phyloP scores from a whole-genome alignment of 805 yeast species.

The Zygosaccharomyces gambellarensis region DNA sequence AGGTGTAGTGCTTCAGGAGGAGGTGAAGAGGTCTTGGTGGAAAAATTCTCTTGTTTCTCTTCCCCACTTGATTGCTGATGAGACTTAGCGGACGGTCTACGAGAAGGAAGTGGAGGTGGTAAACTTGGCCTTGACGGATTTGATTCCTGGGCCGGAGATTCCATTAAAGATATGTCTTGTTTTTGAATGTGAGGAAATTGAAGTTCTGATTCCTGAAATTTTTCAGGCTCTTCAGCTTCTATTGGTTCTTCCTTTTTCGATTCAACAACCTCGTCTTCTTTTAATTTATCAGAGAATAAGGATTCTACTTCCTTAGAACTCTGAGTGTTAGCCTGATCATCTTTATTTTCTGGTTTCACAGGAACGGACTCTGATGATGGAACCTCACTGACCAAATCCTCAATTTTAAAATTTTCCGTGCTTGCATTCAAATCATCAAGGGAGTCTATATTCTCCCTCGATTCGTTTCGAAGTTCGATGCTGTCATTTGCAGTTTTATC shows the following conservation, averaged over 20 bases:
- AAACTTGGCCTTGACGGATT: neutral
- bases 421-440: conserved; percentile 2
- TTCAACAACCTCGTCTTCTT: neutral
- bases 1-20: neutral
- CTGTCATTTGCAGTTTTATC: neutral
- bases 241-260: neutral
- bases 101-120: neutral
- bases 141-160: neutral
- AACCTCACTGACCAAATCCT: neutral
- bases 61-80: neutral
- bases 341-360: neutral
- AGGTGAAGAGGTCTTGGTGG: neutral
- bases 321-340: neutral
- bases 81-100: neutral
- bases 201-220: neutral
- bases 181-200: neutral
- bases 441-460: neutral
- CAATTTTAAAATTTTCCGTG: neutral
- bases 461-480: conserved; percentile 2
- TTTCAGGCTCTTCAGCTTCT: neutral
- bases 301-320: conserved; percentile 2
- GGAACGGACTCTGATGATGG: neutral
- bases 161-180: neutral
- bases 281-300: neutral
- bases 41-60: neutral